A percentile compares a stretch with the other conserved stretches of the same genome.
Conservation (phyloP, 441 rosid genomes). For the Jatropha podagrica region DNA sequence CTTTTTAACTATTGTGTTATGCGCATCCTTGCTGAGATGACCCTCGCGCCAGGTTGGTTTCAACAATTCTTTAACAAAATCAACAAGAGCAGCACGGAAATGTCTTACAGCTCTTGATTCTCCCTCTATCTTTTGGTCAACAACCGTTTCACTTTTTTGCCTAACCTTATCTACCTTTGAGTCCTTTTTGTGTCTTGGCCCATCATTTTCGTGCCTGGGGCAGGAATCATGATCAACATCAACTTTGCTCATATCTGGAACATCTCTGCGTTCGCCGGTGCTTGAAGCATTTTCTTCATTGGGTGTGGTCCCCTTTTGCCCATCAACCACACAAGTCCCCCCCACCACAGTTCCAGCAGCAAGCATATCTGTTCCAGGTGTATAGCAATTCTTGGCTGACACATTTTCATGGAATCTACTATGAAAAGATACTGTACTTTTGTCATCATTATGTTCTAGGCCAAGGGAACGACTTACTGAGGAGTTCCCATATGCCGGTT, state of each 20-base stretch:
- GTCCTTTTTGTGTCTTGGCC: conserved; percentile 27
- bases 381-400: conserved; percentile 32
- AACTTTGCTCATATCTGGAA: conserved; percentile 33
- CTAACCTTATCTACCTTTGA: conserved; percentile 34
- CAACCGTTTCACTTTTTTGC: conserved; percentile 37
- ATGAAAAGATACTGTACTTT: conserved; percentile 43
- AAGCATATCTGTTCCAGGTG: conserved; percentile 35
- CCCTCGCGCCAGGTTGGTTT: conserved; percentile 88
- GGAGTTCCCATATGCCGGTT: conserved; percentile 37
- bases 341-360: conserved; percentile 42
- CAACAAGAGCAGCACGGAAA: conserved; percentile 65
- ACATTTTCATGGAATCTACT: conserved; percentile 38
- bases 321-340: conserved; percentile 42
- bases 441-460: conserved; percentile 43
- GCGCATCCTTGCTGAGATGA: conserved; percentile 75
- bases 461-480: conserved; percentile 28
- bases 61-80: conserved; percentile 63
- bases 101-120: conserved; percentile 56
- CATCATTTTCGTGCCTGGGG: conserved; percentile 9
- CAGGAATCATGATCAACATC: conserved; percentile 33
- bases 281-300: conserved; percentile 54
- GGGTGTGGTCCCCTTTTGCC: conserved; percentile 36
- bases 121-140: conserved; percentile 46
- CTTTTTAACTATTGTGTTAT: conserved; percentile 73
- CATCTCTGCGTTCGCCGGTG: conserved; percentile 39